Evolutionary conservation across 75 land plant genomes (phyloP), one percentile per base, ranked within the genome.

Genomic region (Sequoia sempervirens): DNA sequence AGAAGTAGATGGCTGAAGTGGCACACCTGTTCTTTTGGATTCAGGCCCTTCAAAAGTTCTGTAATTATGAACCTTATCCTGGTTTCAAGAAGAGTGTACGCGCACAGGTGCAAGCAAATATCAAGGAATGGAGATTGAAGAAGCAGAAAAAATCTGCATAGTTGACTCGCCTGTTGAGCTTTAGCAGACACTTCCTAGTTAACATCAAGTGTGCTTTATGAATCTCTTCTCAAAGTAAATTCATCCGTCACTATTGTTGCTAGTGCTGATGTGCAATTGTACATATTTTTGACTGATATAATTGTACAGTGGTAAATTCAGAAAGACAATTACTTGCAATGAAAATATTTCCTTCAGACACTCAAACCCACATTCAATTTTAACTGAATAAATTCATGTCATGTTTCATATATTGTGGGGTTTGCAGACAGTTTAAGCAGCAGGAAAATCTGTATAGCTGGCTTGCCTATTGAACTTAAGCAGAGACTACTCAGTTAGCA

Each of bases 61-160:
- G 87, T 82, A 88, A 88, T 53, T 98, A 95, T 80, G 99, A 98
- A 86, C 99, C 99, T 69, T 96, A 98, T 83, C 95, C 97, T n/a
- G 98, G 98, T 20, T 97, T 97, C 76, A 68, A 53, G 40, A 89
- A 88, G 28, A 85, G 43, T 1, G 96, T 97, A 7, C 66, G 83
- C 72, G 84, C 88, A 47, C 90, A 86, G 84, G 88, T 94, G 28
- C 87, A 86, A 46, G 91, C 83, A 54, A 88, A 91, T 74, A 82
- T 84, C 66, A 88, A 85, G 54, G 85, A 89, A 76, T 93, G 87
- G 88, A 82, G 86, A 54, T 82, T 86, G n/a, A 85, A 80, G 83
- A 91, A 93, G 38, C 86, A 82, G 73, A 90, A 88, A 85, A 90
- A 90, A 75, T 41, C 66, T 52, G 50, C 84, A 23, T 89, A 87